Evolutionary conservation across 2,329 filamentous ascomycete species (phyloP), one percentile per base, ranked within the genome.

Genomic region (Phaeomoniella chlamydospora): DNA sequence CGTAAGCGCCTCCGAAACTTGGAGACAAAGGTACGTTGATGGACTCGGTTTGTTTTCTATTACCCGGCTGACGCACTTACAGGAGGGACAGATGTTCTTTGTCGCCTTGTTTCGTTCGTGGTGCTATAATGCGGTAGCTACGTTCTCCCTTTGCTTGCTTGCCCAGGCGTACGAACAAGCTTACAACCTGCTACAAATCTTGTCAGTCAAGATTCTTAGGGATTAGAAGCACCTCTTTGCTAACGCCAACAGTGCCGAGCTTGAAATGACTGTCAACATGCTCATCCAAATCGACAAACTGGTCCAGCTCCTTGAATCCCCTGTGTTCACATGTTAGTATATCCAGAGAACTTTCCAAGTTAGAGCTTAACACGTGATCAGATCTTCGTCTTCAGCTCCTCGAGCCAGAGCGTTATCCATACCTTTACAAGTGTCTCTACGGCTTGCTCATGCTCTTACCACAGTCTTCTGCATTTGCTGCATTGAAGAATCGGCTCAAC

Each of bases 201-300:
- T 98, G 83, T 92, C 56, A 49, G 76, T 56, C 16, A n/a, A 26
- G 10, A 16, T 12, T 6, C 2, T 4, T 3, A 11, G 22, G 31
- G 3, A 17, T 11, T 37, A 11, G n/a, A n/a, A n/a, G n/a, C n/a
- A 32, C 43, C 31, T 35, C 33, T 43, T 49, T 40, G 52, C 54
- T 53, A 33, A 55, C 32, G 30, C 19, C 10, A n/a, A 6, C 44
- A 93, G 85, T 58, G 90, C 85, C 40, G 90, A 98, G 50, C 68
- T 98, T 34, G 90, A 98, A 56, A 96, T 98, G 85, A 96, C 88
- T 0, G 90, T 98, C 47, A 94, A 94, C 49, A 93, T 94, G 59
- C 72, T 98, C 37, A 98, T 98, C 31, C 92, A 98, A 55, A 94
- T 98, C 47, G 90, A 98, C 58, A 98, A 98, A 57, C 70, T 98